A percentile compares a stretch with the other conserved stretches of the same genome.
Conservation (phyloP, 148 eudicot genomes). For the Polygonum maritimum region DNA sequence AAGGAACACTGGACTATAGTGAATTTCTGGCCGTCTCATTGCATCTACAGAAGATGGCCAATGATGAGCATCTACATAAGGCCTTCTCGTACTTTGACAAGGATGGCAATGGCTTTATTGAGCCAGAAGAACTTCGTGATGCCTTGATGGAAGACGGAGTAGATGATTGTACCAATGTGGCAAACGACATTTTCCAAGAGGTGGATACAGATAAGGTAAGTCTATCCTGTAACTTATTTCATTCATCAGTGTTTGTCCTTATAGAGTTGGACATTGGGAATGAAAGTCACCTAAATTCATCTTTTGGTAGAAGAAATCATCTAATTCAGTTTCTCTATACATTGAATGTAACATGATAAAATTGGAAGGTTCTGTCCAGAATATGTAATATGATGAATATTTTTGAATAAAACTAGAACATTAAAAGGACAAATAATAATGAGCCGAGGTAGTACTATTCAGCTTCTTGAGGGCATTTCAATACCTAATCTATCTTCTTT, state of each 20-base stretch:
- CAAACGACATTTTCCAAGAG: conserved; percentile 85
- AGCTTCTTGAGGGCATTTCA: neutral
- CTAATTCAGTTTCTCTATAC: too few species aligned
- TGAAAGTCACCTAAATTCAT: too few species aligned
- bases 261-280: neutral
- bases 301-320: too few species aligned
- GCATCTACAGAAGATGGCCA: conserved; percentile 73
- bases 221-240: neutral
- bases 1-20: conserved; percentile 77
- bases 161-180: conserved; percentile 57
- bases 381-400: too few species aligned
- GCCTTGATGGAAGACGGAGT: conserved; percentile 80
- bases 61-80: conserved; percentile 86
- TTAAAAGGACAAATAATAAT: too few species aligned
- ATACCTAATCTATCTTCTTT: neutral
- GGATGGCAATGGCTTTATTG: conserved; percentile 75
- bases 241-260: neutral
- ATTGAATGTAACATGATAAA: too few species aligned
- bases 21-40: conserved; percentile 84
- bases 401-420: too few species aligned
- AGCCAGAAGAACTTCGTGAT: conserved; percentile 75
- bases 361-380: too few species aligned
- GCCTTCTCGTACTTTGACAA: conserved; percentile 93
- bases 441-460: neutral
- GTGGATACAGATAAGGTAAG: conserved; percentile 93